These are phyloP conservation scores for Arbutus unedo DNA, from an alignment of 148 eudicot genomes.

Conservation along the genomic window DNA sequence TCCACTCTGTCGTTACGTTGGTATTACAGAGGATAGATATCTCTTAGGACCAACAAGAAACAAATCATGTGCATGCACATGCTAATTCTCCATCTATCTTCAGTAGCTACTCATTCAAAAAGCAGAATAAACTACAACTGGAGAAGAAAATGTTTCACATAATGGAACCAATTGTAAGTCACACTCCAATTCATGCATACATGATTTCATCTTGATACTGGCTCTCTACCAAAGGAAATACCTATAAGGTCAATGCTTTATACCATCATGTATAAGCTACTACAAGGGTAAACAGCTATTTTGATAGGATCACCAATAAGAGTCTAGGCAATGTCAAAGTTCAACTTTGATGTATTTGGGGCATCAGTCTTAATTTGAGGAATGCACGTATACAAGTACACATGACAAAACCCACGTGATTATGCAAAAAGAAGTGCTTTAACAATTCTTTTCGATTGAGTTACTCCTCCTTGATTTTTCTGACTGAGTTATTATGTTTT, in stretches of 20 bases:
- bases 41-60: neutral
- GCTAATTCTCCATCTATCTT: neutral
- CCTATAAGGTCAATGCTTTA: neutral
- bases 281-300: neutral
- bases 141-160: neutral
- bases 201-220: neutral
- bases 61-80: neutral
- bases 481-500: neutral
- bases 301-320: neutral
- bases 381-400: neutral
- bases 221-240: neutral
- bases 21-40: neutral
- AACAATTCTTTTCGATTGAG: neutral
- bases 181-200: neutral
- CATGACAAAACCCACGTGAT: neutral
- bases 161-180: neutral
- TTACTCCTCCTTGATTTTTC: neutral
- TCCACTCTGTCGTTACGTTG: conserved; percentile 48
- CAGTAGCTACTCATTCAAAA: neutral
- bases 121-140: neutral
- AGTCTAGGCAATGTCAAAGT: neutral
- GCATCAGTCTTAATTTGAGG: neutral
- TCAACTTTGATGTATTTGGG: neutral
- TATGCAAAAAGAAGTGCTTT: neutral
- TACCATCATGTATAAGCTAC: neutral